Base-by-base conservation (phyloP, 2,329 filamentous ascomycete species). In the Diaporthe sp. region DNA sequence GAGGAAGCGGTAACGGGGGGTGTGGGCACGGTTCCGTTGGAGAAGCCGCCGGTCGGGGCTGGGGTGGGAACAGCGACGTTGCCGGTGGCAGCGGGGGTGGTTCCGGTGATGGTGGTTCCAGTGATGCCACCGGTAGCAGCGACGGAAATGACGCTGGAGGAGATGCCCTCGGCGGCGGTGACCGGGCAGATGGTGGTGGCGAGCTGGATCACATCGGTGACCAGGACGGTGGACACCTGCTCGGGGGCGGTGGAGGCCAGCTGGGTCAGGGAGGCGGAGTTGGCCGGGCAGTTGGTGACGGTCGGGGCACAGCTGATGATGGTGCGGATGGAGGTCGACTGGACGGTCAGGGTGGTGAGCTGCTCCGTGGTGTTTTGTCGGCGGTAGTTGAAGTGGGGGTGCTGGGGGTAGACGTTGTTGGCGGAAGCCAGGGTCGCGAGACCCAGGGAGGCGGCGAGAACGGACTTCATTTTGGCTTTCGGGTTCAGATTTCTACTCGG, bases 401-500 rank as follows among this genome's bases (percentile, higher is more conserved):
- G 83, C 60, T 81, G 83, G 78, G 83, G 83, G 78, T 83, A 82
- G 76, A 85, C 85, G 80, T 85, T 63, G 67, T 42, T 84, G 81
- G 87, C 88, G 67, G 82, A 80, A 72, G 84, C 82, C 68, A 86
- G 80, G 78, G 84, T 84, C 82, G 85, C 87, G 78, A 88, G 82
- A 84, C 85, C 86, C 78, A 88, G 79, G 79, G 82, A 77, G 71
- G 87, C 81, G 74, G 85, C 78, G 77, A 73, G 68, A 60, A 83
- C 81, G 78, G 87, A 82, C 85, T 88, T 88, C 88, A 90, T 90
- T 75, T 85, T 85, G 88, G 71, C 78, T 78, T 79, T 78, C 77
- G 68, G 72, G 49, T 77, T 65, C 49, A 67, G 73, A 72, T 75
- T 75, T 73, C 72, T 74, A 71, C 65, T 78, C 71, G 65, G 37